These are phyloP conservation scores for Gynochthodes officinalis DNA, from an alignment of 257 asterid species.

Conservation along the genomic window DNA sequence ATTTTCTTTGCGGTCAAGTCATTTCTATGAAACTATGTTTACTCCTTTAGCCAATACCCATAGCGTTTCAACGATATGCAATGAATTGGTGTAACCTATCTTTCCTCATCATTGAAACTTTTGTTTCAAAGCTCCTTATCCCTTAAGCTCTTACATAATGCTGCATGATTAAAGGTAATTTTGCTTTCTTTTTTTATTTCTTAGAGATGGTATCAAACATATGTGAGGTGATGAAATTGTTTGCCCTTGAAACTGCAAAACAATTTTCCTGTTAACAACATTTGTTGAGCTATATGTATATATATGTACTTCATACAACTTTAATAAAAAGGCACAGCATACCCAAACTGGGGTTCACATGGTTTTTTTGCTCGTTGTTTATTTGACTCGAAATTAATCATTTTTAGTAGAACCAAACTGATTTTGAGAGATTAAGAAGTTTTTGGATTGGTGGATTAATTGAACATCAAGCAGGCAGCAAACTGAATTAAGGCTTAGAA, in stretches of 20 bases:
- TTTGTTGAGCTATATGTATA: background rate
- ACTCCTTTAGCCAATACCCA: background rate
- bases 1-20: background rate
- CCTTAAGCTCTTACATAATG: background rate
- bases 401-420: too few species aligned
- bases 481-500: background rate
- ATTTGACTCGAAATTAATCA: too few species aligned
- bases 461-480: background rate
- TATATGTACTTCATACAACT: background rate
- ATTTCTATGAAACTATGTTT: background rate
- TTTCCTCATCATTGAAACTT: background rate
- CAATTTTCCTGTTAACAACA: background rate
- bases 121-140: background rate
- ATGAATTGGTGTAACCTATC: background rate
- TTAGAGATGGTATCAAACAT: background rate
- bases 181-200: background rate
- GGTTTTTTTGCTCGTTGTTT: background rate
- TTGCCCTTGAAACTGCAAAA: background rate
- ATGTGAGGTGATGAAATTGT: background rate
- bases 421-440: too few species aligned
- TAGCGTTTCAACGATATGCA: background rate
- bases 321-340: background rate
- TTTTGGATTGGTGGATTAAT: background rate
- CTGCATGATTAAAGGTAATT: background rate
- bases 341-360: background rate